These are phyloP conservation scores for Veloboletus limbatus DNA, from an alignment of 1,284 basidiomycete genomes.

Conservation along the genomic window DNA sequence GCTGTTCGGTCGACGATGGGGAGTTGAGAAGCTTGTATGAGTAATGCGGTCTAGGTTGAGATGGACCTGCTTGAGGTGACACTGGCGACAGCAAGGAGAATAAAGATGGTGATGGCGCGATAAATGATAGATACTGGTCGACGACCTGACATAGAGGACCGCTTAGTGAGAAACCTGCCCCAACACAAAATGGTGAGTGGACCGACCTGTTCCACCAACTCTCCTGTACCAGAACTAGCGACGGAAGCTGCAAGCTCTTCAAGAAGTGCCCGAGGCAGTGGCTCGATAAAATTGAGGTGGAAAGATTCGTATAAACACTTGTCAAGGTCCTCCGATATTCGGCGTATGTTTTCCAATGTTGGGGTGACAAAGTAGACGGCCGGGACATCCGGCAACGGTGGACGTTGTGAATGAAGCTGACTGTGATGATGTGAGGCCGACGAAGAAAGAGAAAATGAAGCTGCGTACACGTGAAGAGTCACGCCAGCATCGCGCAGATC, in stretches of 20 bases:
- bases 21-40: slow-evolving; percentile 90
- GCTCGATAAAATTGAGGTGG: slow-evolving; percentile 94
- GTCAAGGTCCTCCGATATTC: slow-evolving; percentile 88
- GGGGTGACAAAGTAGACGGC: slow-evolving; percentile 97
- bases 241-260: slow-evolving; percentile 93
- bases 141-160: slow-evolving; percentile 55
- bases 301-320: slow-evolving; percentile 90
- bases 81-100: slow-evolving; percentile 80
- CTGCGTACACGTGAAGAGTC: slow-evolving; percentile 91
- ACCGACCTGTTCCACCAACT: slow-evolving; percentile 75
- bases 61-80: slow-evolving; percentile 35
- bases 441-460: not conserved
- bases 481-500: slow-evolving; percentile 96
- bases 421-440: slow-evolving; percentile 41
- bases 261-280: slow-evolving; percentile 81
- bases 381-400: slow-evolving; percentile 91
- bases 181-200: not conserved
- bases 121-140: slow-evolving; percentile 97
- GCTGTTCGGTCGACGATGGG: slow-evolving; percentile 85
- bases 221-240: slow-evolving; percentile 81
- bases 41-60: slow-evolving; percentile 39
- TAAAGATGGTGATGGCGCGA: slow-evolving; percentile 90
- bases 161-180: not conserved
- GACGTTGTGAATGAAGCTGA: slow-evolving; percentile 88
- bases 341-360: slow-evolving; percentile 79